phyloP scores from a whole-genome alignment of 768 basidiomycete species.

The Cystobasidium tubakii region DNA sequence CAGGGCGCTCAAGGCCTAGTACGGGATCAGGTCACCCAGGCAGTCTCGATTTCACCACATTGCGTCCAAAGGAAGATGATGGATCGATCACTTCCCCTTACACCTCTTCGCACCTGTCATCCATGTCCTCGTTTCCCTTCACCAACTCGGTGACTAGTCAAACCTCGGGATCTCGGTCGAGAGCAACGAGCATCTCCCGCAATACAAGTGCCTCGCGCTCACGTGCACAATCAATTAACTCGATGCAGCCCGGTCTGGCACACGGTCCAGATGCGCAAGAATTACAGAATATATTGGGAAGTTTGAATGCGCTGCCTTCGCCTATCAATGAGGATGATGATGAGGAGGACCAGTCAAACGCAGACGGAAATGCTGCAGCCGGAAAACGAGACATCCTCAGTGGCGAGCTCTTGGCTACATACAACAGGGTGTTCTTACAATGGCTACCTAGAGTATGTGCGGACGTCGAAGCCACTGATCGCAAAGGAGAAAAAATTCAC shows the following conservation, averaged over 20 bases:
- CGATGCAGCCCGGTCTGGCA: neutral
- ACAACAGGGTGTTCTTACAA: conserved; percentile 30
- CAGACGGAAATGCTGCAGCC: neutral
- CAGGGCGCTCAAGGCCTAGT: neutral
- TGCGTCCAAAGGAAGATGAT: conserved; percentile 26
- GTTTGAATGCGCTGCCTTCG: conserved; percentile 27
- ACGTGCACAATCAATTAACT: conserved; percentile 7
- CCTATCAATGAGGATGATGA: conserved; percentile 35
- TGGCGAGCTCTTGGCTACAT: neutral
- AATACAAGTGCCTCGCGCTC: conserved; percentile 22
- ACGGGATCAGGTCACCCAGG: conserved; percentile 4
- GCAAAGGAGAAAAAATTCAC: conserved; percentile 93
- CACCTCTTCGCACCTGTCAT: conserved; percentile 17
- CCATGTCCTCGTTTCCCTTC: conserved; percentile 33
- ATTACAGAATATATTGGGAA: conserved; percentile 19
- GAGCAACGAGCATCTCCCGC: conserved; percentile 23
- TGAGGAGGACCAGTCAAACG: neutral
- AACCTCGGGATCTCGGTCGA: conserved; percentile 19
- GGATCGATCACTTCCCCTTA: conserved; percentile 3
- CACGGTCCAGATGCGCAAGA: conserved; percentile 27
- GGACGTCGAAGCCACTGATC: conserved; percentile 72
- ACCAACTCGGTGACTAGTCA: conserved; percentile 26
- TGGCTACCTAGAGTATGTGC: conserved; percentile 32
- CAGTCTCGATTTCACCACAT: conserved; percentile 19
- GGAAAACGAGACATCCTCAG: neutral